Conservation (phyloP, 2,329 filamentous ascomycete species). For the Rhexocercosporidium sp. region DNA sequence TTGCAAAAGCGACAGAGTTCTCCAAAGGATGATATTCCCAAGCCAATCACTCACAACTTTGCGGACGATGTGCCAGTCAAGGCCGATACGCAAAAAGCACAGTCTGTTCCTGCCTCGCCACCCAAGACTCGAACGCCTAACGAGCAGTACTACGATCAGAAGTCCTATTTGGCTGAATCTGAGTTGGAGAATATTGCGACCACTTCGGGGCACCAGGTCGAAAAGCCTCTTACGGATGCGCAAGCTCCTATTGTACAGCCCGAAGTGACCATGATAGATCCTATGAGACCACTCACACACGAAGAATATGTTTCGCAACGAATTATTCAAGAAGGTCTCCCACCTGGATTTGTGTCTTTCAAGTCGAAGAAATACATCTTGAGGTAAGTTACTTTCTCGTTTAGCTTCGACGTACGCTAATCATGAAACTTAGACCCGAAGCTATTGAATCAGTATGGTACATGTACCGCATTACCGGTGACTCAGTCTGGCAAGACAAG, state of each 20-base stretch:
- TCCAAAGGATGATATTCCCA: slow-evolving; percentile 27
- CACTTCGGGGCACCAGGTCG: slow-evolving; percentile 25
- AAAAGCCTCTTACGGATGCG: slow-evolving; percentile 4
- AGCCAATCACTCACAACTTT: slow-evolving; percentile 27
- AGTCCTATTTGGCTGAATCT: slow-evolving; percentile 27
- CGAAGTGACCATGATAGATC: slow-evolving; percentile 26
- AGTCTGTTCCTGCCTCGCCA: not conserved
- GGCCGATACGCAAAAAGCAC: not conserved
- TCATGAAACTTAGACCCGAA: slow-evolving; percentile 51
- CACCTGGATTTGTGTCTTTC: slow-evolving; percentile 57
- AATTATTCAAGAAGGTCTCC: slow-evolving; percentile 52
- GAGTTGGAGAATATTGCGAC: slow-evolving; percentile 28
- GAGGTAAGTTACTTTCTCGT: slow-evolving; percentile 53
- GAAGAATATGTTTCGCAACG: slow-evolving; percentile 56
- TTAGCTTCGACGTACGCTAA: slow-evolving; percentile 24
- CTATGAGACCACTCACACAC: slow-evolving; percentile 49
- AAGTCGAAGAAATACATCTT: slow-evolving; percentile 61
- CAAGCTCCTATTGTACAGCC: not conserved
- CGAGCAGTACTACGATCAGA: slow-evolving; percentile 21
- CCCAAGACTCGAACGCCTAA: not conserved
- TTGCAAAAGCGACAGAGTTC: slow-evolving; percentile 24
- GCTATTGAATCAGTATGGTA: slow-evolving; percentile 89
- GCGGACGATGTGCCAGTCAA: not conserved
- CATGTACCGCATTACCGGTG: slow-evolving; percentile 88
- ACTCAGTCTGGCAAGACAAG: slow-evolving; percentile 74